These are phyloP conservation scores for Mycena belliarum DNA, from an alignment of 768 basidiomycete species.

Conservation along the genomic window DNA sequence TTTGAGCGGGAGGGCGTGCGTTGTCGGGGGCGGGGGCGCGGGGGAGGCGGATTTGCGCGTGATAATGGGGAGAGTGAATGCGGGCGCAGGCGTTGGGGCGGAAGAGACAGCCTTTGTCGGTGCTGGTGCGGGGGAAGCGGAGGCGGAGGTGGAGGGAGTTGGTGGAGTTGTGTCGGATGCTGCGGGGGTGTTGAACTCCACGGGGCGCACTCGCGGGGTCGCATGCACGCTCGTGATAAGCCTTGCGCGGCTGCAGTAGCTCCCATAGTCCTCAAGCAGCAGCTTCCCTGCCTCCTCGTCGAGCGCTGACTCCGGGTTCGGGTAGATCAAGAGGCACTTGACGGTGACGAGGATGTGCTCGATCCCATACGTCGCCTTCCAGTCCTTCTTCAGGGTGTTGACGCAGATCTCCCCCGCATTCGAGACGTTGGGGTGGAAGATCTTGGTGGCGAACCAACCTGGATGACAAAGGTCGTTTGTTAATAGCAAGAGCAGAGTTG, in stretches of 20 bases:
- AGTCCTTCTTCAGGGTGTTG: slow-evolving; percentile 96
- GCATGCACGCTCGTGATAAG: slow-evolving; percentile 93
- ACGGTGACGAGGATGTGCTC: slow-evolving; percentile 89
- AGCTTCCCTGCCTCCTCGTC: slow-evolving; percentile 96
- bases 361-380: slow-evolving; percentile 91
- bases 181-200: slow-evolving; percentile 62
- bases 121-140: slow-evolving; percentile 28
- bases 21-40: slow-evolving; percentile 35
- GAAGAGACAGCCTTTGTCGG: slow-evolving; percentile 32
- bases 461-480: slow-evolving; percentile 15
- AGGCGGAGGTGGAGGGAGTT: slow-evolving; percentile 17
- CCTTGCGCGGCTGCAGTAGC: slow-evolving; percentile 82
- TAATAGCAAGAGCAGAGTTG: neutral
- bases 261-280: slow-evolving; percentile 85
- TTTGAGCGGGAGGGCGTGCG: slow-evolving; percentile 38
- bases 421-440: slow-evolving; percentile 97
- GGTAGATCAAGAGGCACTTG: slow-evolving; percentile 94
- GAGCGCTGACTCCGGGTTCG: slow-evolving; percentile 93
- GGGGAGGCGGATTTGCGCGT: slow-evolving; percentile 49
- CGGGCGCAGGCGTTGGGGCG: slow-evolving; percentile 24
- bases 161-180: slow-evolving; percentile 14
- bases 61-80: slow-evolving; percentile 41
- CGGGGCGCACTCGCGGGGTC: slow-evolving; percentile 71
- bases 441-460: slow-evolving; percentile 94
- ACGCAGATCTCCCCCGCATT: slow-evolving; percentile 91